Evolutionary conservation across 495 filamentous ascomycete species (phyloP).

Genomic region (Penicillium atrosanguineum): DNA sequence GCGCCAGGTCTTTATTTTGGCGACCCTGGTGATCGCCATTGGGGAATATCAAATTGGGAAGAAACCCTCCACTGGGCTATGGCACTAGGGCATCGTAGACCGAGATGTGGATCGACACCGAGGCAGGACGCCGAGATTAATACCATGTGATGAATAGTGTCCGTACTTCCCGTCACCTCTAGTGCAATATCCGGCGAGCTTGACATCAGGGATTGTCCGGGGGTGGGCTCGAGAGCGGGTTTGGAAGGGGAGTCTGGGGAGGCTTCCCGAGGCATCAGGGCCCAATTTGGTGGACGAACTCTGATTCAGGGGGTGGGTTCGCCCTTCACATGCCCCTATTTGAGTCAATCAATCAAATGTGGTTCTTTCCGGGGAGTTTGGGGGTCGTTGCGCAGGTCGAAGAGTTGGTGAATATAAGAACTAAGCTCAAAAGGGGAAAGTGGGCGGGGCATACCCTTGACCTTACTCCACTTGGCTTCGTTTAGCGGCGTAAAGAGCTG

Average conservation of each 20-base stretch:
- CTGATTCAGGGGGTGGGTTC: not conserved
- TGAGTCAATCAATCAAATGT: not conserved
- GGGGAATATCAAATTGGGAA: slow-evolving; percentile 16
- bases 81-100: slow-evolving; percentile 4
- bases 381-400: not conserved
- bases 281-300: not conserved
- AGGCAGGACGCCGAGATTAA: slow-evolving; percentile 12
- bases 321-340: not conserved
- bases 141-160: slow-evolving; percentile 15
- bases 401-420: not conserved
- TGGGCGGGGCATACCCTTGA: not conserved
- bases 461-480: not conserved
- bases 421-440: not conserved
- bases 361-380: not conserved
- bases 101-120: slow-evolving; percentile 21
- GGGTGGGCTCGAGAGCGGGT: not conserved
- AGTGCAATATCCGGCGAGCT: not conserved
- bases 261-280: not conserved
- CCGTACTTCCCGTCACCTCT: slow-evolving; percentile 1
- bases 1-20: slow-evolving; percentile 26
- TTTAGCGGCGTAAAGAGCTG: not conserved
- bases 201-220: not conserved
- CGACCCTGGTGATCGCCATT: slow-evolving; percentile 15
- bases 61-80: slow-evolving; percentile 13
- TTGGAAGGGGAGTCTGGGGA: not conserved